phyloP scores from a whole-genome alignment of 2,329 filamentous ascomycete genomes.

The Trichoderma hamatum region DNA sequence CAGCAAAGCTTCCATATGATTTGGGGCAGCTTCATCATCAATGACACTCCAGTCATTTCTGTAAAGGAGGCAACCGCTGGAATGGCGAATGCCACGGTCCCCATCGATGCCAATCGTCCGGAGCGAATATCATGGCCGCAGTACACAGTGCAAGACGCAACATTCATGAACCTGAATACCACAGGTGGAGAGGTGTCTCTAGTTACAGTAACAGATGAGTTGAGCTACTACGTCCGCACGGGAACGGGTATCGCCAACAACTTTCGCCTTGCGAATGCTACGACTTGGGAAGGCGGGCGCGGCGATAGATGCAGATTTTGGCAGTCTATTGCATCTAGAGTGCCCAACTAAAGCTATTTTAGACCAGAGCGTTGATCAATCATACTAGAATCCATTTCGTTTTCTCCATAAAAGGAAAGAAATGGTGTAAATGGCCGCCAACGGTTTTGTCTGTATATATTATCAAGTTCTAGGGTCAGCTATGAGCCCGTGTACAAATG shows the following conservation, averaged over 20 bases:
- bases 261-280: slow-evolving; percentile 47
- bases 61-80: slow-evolving; percentile 33
- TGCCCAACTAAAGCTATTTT: not conserved
- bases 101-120: slow-evolving; percentile 33
- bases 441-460: not conserved
- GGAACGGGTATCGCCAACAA: slow-evolving; percentile 39
- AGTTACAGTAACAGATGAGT: slow-evolving; percentile 34
- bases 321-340: slow-evolving; percentile 31
- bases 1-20: slow-evolving; percentile 46
- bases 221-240: slow-evolving; percentile 33
- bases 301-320: slow-evolving; percentile 52
- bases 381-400: not conserved
- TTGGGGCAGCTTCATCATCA: slow-evolving; percentile 52
- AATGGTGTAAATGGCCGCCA: not conserved
- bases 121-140: slow-evolving; percentile 40
- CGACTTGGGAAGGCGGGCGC: slow-evolving; percentile 52
- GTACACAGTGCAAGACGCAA: slow-evolving; percentile 38
- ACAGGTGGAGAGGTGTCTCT: slow-evolving; percentile 43
- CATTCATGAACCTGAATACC: slow-evolving; percentile 51
- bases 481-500: not conserved
- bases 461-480: not conserved
- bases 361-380: not conserved
- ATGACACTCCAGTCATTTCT: slow-evolving; percentile 45
- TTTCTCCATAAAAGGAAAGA: not conserved
- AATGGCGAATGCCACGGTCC: slow-evolving; percentile 35